phyloP scores from a whole-genome alignment of 495 filamentous ascomycete species.

The Penicillium psychrofluorescens region DNA sequence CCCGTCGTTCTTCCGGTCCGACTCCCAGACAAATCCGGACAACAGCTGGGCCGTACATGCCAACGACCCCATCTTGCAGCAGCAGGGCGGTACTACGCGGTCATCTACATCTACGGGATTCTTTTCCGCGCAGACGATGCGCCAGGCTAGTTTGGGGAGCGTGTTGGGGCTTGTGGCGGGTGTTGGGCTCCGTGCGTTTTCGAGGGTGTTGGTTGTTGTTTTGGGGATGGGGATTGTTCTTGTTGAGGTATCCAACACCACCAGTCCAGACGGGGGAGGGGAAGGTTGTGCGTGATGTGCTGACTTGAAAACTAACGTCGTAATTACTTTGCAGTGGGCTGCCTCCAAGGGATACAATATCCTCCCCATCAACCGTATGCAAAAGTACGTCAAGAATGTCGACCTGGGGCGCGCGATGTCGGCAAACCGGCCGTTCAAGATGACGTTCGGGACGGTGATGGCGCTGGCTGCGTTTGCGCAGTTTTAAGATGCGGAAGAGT shows the following conservation, averaged over 20 bases:
- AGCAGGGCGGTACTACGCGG: conserved; percentile 16
- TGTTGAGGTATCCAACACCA: conserved; percentile 53
- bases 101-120: conserved; percentile 7
- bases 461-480: conserved; percentile 65
- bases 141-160: conserved; percentile 64
- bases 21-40: conserved; percentile 11
- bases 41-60: conserved; percentile 20
- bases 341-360: conserved; percentile 69
- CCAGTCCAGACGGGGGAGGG: too few species aligned
- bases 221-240: conserved; percentile 63
- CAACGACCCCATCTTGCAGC: conserved; percentile 13
- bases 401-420: conserved; percentile 54
- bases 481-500: conserved; percentile 22
- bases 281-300: not conserved
- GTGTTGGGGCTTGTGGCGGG: conserved; percentile 63
- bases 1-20: conserved; percentile 16
- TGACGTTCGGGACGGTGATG: conserved; percentile 72
- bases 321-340: conserved; percentile 44
- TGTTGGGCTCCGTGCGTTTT: conserved; percentile 66
- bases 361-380: conserved; percentile 52
- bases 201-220: conserved; percentile 62
- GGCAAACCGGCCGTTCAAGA: conserved; percentile 67
- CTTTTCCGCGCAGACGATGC: conserved; percentile 43
- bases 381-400: conserved; percentile 49
- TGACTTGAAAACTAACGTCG: not conserved